Evolutionary conservation across 345 rosid species (phyloP).

Genomic region (Luvunga scandens): DNA sequence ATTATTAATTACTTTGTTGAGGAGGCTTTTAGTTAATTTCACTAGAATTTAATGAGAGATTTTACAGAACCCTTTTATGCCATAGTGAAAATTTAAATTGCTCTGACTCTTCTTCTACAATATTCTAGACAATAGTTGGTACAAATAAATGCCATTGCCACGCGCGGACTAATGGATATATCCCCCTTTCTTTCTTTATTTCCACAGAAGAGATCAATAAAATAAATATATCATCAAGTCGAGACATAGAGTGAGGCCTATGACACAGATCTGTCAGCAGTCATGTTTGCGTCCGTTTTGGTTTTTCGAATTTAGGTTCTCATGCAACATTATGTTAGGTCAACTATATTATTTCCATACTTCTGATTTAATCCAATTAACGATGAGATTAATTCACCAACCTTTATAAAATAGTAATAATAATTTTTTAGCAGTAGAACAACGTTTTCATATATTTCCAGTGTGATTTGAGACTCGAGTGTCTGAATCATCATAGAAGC

Average conservation of each 20-base stretch:
- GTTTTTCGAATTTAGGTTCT: not conserved
- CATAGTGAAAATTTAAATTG: not conserved
- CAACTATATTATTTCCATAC: not conserved
- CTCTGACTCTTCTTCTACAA: not conserved
- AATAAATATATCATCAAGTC: no score
- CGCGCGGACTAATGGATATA: not conserved
- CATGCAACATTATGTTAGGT: not conserved
- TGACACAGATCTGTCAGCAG: not conserved
- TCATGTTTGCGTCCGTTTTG: not conserved
- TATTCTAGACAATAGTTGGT: not conserved
- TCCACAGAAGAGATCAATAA: no score
- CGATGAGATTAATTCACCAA: not conserved
- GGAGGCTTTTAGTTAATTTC: not conserved
- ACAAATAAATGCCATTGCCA: not conserved
- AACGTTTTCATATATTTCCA: slow-evolving; percentile 17
- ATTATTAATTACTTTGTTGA: not conserved
- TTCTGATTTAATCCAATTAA: not conserved
- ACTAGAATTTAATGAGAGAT: not conserved
- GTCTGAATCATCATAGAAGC: not conserved
- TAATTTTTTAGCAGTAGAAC: slow-evolving; percentile 19
- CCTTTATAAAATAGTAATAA: not conserved
- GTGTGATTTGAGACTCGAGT: not conserved
- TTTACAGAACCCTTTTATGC: not conserved
- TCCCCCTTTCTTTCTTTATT: not conserved
- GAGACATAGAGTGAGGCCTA: no score